These are phyloP conservation scores for Tolypocladium nubicola DNA, from an alignment of 2,329 filamentous ascomycete species.

Conservation along the genomic window DNA sequence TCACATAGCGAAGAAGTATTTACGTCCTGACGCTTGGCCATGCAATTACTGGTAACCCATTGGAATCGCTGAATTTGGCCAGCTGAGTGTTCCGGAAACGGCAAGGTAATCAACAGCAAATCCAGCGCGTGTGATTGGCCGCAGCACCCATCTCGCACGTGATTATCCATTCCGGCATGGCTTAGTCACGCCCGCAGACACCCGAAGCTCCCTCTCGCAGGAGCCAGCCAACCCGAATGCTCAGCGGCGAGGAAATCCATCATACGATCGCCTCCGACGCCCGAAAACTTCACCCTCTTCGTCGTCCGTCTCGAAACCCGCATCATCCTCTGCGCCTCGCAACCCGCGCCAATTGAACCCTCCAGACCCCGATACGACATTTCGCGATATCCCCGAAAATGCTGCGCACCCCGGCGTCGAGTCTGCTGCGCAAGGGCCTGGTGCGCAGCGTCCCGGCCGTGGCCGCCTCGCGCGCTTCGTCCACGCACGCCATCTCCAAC, in stretches of 20 bases:
- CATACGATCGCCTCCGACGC: slow-evolving; percentile 17
- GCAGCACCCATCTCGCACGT: neutral
- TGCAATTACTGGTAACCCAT: neutral
- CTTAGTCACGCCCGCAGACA: slow-evolving; percentile 5
- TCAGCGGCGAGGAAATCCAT: slow-evolving; percentile 9
- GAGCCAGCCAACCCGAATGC: neutral
- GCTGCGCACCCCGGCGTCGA: slow-evolving; percentile 44
- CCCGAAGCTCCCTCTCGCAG: neutral
- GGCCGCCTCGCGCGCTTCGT: slow-evolving; percentile 42
- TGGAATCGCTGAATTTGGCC: neutral
- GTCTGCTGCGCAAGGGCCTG: slow-evolving; percentile 39
- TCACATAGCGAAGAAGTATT: no score
- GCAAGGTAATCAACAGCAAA: neutral
- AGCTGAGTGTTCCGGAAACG: neutral
- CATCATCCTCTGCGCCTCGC: slow-evolving; percentile 3
- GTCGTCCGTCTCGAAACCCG: slow-evolving; percentile 9
- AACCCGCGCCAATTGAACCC: slow-evolving; percentile 23
- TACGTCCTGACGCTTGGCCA: no score
- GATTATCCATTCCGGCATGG: neutral
- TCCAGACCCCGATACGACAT: slow-evolving; percentile 8
- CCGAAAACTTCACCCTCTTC: slow-evolving; percentile 12
- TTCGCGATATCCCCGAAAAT: slow-evolving; percentile 25
- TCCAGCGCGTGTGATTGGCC: neutral
- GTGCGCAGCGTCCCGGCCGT: slow-evolving; percentile 32
- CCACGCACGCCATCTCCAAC: slow-evolving; percentile 92